Evolutionary conservation across 805 yeast species (phyloP).

Genomic region (Yarrowia yakushimensis): DNA sequence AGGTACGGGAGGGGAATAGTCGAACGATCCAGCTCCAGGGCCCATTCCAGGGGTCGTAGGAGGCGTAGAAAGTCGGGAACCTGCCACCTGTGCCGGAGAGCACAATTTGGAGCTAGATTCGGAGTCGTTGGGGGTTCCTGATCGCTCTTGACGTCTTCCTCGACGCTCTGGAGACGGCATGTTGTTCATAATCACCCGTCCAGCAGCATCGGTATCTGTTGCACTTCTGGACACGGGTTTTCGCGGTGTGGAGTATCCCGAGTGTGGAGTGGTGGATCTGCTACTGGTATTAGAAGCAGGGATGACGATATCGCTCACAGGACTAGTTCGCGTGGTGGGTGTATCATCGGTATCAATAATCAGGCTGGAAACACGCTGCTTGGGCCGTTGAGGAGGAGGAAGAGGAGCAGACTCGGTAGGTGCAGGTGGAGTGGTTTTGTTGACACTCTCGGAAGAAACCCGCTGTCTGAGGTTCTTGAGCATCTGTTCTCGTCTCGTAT

Average conservation of each 20-base stretch:
- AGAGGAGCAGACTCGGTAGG: not conserved
- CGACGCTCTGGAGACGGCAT: not conserved
- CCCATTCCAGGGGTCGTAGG: not conserved
- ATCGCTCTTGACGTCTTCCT: not conserved
- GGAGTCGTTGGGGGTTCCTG: not conserved
- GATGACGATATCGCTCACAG: not conserved
- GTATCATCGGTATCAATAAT: not conserved
- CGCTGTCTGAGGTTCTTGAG: not conserved
- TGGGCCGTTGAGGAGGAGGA: not conserved
- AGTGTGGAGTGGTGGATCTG: not conserved
- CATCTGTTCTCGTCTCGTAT: not conserved
- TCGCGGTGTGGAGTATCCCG: not conserved
- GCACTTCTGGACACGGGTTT: not conserved
- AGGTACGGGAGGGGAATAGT: slow-evolving; percentile 12
- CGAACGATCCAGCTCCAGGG: not conserved
- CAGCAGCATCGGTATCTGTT: not conserved
- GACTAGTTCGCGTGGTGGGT: not conserved
- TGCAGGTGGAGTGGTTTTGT: not conserved
- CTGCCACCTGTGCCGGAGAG: not conserved
- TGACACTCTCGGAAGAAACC: not conserved
- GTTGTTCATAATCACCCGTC: not conserved
- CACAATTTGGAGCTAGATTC: not conserved
- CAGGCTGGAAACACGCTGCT: not conserved
- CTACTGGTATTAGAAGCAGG: not conserved
- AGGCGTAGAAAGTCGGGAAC: not conserved